phyloP scores from a whole-genome alignment of 2,329 filamentous ascomycete genomes.

The Triangularia setosa region DNA sequence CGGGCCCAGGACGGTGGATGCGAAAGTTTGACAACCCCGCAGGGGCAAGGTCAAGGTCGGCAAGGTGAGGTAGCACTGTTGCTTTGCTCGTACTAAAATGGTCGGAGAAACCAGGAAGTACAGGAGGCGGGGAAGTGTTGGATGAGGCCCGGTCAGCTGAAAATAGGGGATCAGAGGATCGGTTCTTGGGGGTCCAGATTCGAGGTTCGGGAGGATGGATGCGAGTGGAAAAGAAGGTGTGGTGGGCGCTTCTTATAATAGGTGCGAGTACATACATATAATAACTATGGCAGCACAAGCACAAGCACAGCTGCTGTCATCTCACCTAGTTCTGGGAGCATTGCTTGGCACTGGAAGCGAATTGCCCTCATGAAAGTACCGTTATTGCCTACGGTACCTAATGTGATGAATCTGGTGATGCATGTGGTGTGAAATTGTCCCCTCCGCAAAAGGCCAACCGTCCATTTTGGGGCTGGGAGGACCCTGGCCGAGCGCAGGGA shows the following conservation, averaged over 20 bases:
- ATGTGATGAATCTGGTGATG: background rate
- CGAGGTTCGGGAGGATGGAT: background rate
- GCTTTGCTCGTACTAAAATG: background rate
- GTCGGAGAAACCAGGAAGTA: background rate
- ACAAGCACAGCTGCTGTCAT: background rate
- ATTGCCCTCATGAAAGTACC: background rate
- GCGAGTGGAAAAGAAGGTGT: background rate
- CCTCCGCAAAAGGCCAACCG: background rate
- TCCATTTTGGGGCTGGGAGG: background rate
- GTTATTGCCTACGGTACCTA: background rate
- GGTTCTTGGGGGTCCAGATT: background rate
- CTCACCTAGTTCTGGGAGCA: background rate
- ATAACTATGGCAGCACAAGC: background rate
- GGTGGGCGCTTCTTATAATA: background rate
- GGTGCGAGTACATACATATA: background rate
- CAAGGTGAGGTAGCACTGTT: background rate
- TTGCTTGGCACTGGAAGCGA: slow-evolving; percentile 3
- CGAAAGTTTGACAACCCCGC: slow-evolving; percentile 12
- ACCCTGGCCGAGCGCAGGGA: slow-evolving; percentile 7
- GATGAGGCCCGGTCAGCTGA: background rate
- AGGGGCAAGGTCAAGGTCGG: slow-evolving; percentile 1
- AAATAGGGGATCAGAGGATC: background rate
- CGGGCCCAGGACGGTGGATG: slow-evolving; percentile 11
- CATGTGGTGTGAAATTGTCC: background rate
- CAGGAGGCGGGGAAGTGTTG: background rate